Conservation (phyloP, 768 basidiomycete genomes). For the Amanita thiersii region DNA sequence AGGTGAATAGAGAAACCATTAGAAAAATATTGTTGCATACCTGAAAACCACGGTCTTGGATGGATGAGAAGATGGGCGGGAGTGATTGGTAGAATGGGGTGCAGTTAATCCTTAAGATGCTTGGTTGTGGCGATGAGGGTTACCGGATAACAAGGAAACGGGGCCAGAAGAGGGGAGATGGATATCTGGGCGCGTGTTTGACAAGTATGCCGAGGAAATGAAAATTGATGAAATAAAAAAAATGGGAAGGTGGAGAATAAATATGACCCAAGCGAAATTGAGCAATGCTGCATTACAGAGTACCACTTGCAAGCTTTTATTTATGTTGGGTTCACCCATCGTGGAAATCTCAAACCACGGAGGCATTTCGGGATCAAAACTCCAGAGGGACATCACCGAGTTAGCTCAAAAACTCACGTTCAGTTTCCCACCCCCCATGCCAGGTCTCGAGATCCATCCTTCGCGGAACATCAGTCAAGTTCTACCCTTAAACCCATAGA, state of each 20-base stretch:
- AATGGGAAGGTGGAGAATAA: constrained; percentile 11
- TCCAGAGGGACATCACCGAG: constrained; percentile 32
- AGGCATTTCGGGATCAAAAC: constrained; percentile 29
- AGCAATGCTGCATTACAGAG: constrained; percentile 18
- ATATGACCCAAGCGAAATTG: constrained; percentile 16
- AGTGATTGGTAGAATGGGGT: too few relatives aligned
- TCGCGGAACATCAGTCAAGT: too few relatives aligned
- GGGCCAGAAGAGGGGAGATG: constrained; percentile 1
- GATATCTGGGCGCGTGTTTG: neutral
- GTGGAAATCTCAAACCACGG: constrained; percentile 27
- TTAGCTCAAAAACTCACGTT: constrained; percentile 17
- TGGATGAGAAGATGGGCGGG: too few relatives aligned
- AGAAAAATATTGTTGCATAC: constrained; percentile 8
- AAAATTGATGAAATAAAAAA: neutral
- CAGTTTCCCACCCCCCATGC: too few relatives aligned
- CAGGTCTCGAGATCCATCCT: too few relatives aligned
- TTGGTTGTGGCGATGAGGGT: neutral
- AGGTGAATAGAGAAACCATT: constrained; percentile 1
- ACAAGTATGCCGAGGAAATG: constrained; percentile 6
- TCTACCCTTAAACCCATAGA: too few relatives aligned
- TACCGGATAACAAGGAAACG: neutral
- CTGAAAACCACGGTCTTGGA: too few relatives aligned
- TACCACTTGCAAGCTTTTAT: constrained; percentile 24
- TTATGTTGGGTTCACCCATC: constrained; percentile 26
- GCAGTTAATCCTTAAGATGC: too few relatives aligned